Conservation (phyloP, 495 filamentous ascomycete species). For the Hypoxylon subgilvum region DNA sequence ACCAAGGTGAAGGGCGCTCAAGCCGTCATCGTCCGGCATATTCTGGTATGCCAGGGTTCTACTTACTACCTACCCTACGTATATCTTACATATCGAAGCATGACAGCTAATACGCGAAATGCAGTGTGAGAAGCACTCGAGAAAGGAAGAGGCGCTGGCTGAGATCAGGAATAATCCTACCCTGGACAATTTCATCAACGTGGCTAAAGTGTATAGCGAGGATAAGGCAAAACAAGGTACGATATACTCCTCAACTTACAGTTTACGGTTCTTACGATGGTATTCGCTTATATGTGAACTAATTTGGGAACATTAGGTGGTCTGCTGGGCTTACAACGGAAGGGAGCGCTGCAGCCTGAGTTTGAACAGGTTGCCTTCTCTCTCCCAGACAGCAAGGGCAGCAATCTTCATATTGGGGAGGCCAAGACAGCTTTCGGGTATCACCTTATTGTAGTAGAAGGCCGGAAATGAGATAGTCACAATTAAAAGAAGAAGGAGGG, state of each 20-base stretch:
- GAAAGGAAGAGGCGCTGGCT: slow-evolving; percentile 84
- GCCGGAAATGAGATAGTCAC: slow-evolving; percentile 37
- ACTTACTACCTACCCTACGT: background rate
- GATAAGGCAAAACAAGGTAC: slow-evolving; percentile 85
- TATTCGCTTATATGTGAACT: background rate
- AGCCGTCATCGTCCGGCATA: slow-evolving; percentile 85
- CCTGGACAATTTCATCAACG: slow-evolving; percentile 82
- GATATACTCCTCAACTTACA: slow-evolving; percentile 22
- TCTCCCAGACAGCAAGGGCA: slow-evolving; percentile 77
- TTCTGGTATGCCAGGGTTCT: slow-evolving; percentile 63
- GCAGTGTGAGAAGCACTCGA: slow-evolving; percentile 87
- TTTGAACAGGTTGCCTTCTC: slow-evolving; percentile 86
- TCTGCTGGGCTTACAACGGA: slow-evolving; percentile 80
- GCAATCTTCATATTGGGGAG: slow-evolving; percentile 75
- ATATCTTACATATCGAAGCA: background rate
- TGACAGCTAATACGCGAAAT: slow-evolving; percentile 6
- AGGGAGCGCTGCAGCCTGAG: slow-evolving; percentile 71
- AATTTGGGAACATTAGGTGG: slow-evolving; percentile 64
- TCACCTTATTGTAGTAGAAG: slow-evolving; percentile 87
- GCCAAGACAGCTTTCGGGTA: slow-evolving; percentile 88
- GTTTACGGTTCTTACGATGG: background rate
- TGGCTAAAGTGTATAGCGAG: slow-evolving; percentile 83
- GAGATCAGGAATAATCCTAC: slow-evolving; percentile 68
- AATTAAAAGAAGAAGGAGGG: slow-evolving; percentile 1
- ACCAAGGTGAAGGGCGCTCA: slow-evolving; percentile 73